phyloP scores from a whole-genome alignment of 441 rosid genomes.

The Eruca vesicaria region DNA sequence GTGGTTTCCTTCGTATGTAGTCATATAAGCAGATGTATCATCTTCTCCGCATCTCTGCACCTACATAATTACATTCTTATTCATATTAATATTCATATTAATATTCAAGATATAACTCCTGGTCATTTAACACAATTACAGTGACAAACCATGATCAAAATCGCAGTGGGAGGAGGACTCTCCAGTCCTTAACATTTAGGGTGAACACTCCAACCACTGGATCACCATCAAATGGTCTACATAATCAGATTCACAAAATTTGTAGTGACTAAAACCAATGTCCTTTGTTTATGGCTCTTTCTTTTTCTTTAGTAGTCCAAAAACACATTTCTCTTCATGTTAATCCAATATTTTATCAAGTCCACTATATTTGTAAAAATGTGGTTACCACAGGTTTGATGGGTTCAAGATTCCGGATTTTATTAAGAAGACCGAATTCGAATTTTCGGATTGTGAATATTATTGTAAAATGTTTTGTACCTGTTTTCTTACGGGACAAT shows the following conservation, averaged over 20 bases:
- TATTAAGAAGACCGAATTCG: background rate
- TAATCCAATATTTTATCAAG: background rate
- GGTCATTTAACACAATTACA: background rate
- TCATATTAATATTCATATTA: background rate
- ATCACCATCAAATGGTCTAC: background rate
- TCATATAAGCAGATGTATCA: slow-evolving; percentile 40
- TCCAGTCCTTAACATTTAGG: background rate
- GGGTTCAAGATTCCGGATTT: background rate
- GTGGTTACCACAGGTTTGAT: background rate
- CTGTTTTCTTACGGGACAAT: slow-evolving; percentile 61
- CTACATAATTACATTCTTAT: slow-evolving; percentile 19
- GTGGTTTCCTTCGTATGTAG: slow-evolving; percentile 58
- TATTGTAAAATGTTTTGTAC: slow-evolving; percentile 15
- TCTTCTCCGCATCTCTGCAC: slow-evolving; percentile 60
- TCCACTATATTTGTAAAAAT: background rate
- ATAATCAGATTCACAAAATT: background rate
- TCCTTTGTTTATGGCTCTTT: background rate
- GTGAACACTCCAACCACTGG: background rate
- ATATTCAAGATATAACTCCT: background rate
- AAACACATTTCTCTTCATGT: background rate
- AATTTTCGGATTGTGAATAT: background rate
- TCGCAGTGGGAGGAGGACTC: background rate
- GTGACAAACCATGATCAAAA: background rate
- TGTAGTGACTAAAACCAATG: background rate
- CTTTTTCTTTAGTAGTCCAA: background rate